These are phyloP conservation scores for Periconia digitata DNA, from an alignment of 2,329 filamentous ascomycete species.

Conservation along the genomic window DNA sequence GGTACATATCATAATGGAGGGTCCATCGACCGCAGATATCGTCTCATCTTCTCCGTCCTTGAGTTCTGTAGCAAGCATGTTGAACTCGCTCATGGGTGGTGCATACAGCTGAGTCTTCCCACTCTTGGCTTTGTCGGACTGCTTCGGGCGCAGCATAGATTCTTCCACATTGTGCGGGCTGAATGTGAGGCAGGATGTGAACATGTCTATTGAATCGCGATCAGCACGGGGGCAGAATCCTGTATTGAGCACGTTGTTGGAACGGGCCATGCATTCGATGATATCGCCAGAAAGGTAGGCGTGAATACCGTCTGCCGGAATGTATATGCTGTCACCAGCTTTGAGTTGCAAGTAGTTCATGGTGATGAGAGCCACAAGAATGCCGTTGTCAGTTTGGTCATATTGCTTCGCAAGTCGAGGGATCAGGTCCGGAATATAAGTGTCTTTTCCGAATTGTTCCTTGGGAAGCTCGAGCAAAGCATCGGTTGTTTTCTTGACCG, in stretches of 20 bases:
- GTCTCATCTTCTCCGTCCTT: conserved; percentile 60
- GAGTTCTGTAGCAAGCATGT: conserved; percentile 65
- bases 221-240: conserved; percentile 72
- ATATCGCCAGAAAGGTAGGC: conserved; percentile 74
- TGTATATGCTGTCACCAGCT: conserved; percentile 68
- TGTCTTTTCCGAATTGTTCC: conserved; percentile 53
- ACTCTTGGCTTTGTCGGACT: conserved; percentile 55
- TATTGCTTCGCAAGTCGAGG: conserved; percentile 68
- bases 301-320: conserved; percentile 73
- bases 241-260: conserved; percentile 73
- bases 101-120: conserved; percentile 66
- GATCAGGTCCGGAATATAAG: conserved; percentile 65
- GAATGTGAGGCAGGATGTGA: conserved; percentile 65
- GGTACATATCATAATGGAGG: conserved; percentile 65
- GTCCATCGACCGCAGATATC: conserved; percentile 59
- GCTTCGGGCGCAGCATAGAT: conserved; percentile 55
- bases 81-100: conserved; percentile 72
- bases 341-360: conserved; percentile 74
- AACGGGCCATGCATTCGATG: conserved; percentile 76
- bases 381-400: conserved; percentile 63
- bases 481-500: conserved; percentile 57
- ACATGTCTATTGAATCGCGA: conserved; percentile 65
- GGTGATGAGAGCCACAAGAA: conserved; percentile 67
- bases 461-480: conserved; percentile 53
- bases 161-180: conserved; percentile 60